Conservation (phyloP, 768 basidiomycete species). For the Leccinum truebloodii region DNA sequence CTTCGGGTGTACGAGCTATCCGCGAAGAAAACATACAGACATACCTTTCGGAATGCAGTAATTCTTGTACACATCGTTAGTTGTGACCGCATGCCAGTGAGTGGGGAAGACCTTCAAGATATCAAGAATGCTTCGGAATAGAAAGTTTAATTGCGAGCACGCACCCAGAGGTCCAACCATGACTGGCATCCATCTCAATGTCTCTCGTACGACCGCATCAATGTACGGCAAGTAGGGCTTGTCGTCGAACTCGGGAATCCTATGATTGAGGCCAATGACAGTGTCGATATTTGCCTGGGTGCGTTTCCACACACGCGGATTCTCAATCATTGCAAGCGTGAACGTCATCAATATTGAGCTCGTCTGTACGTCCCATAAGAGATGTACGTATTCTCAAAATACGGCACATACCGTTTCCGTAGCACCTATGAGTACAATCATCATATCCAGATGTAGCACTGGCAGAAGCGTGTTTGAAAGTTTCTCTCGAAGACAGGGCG, state of each 20-base stretch:
- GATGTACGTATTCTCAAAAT: not conserved
- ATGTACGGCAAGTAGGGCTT: no score
- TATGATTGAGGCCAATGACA: not conserved
- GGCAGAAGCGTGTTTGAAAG: slow-evolving; percentile 11
- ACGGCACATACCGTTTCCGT: slow-evolving; percentile 10
- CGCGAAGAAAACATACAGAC: not conserved
- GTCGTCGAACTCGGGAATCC: no score
- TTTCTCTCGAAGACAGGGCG: slow-evolving; percentile 4
- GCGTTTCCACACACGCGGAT: not conserved
- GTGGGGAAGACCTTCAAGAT: not conserved
- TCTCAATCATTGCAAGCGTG: not conserved
- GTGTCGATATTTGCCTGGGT: not conserved
- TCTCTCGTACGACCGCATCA: no score
- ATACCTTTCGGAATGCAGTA: not conserved
- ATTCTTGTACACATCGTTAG: not conserved
- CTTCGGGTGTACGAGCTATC: not conserved
- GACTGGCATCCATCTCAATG: no score
- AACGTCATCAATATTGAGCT: not conserved
- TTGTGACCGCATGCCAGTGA: not conserved
- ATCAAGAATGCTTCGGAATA: not conserved
- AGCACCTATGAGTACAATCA: not conserved
- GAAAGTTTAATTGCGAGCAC: not conserved
- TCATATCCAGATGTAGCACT: slow-evolving; percentile 3
- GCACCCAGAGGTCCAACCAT: slow-evolving; percentile 10
- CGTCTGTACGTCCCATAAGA: slow-evolving; percentile 8